These are phyloP conservation scores for Lichtheimia corymbifera DNA, from an alignment of 371 early-diverging fungal genomes.

Conservation along the genomic window DNA sequence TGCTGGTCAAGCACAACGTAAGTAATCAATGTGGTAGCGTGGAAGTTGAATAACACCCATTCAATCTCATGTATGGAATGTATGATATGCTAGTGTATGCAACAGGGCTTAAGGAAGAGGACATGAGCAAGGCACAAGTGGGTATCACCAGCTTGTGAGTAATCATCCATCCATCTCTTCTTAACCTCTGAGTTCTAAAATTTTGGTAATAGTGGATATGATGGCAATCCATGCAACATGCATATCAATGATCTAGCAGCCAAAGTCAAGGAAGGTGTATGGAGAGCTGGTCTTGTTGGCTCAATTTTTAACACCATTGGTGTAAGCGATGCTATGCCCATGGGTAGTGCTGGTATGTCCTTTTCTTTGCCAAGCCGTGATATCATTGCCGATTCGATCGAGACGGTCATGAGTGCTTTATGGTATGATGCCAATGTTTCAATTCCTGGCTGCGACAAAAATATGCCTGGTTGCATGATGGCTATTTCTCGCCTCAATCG, in stretches of 20 bases:
- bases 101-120: slow-evolving; percentile 78
- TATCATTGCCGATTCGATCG: slow-evolving; percentile 96
- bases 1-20: slow-evolving; percentile 96
- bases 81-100: slow-evolving; percentile 67
- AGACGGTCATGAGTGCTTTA: slow-evolving; percentile 94
- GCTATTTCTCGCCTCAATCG: slow-evolving; percentile 93
- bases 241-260: slow-evolving; percentile 86
- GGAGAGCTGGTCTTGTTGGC: slow-evolving; percentile 85
- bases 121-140: slow-evolving; percentile 86
- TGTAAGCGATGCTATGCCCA: slow-evolving; percentile 93
- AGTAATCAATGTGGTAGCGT: slow-evolving; percentile 22
- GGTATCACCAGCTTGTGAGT: slow-evolving; percentile 89
- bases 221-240: slow-evolving; percentile 98
- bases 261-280: slow-evolving; percentile 88
- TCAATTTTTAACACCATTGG: slow-evolving; percentile 95
- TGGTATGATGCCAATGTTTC: slow-evolving; percentile 84
- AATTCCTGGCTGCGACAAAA: slow-evolving; percentile 85
- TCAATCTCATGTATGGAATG: neutral
- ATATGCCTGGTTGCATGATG: slow-evolving; percentile 95
- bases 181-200: neutral
- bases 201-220: slow-evolving; percentile 40
- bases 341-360: slow-evolving; percentile 93
- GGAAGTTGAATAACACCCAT: neutral
- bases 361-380: slow-evolving; percentile 94
- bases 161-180: neutral